Evolutionary conservation across 306 rosid species (phyloP).

Genomic region (Vigna trinervia): DNA sequence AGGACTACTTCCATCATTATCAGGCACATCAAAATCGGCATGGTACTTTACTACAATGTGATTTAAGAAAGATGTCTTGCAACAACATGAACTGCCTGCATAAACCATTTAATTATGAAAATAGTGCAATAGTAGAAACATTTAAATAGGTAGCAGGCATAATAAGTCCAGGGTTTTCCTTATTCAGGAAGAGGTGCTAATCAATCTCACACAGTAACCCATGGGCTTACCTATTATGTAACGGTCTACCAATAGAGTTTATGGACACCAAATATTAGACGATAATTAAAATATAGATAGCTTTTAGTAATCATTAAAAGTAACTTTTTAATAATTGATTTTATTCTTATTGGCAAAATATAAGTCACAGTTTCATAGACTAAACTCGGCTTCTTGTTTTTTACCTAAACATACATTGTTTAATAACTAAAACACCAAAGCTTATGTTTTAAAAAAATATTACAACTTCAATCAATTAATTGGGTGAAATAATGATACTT

Average conservation of each 20-base stretch:
- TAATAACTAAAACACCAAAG: slow-evolving; percentile 8
- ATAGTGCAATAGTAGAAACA: slow-evolving; percentile 9
- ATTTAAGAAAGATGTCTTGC: slow-evolving; percentile 90
- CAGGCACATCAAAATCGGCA: slow-evolving; percentile 93
- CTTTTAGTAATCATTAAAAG: neutral
- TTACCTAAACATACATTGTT: neutral
- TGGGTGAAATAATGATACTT: slow-evolving; percentile 7
- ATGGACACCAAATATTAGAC: neutral
- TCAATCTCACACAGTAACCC: slow-evolving; percentile 10
- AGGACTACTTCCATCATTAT: slow-evolving; percentile 91
- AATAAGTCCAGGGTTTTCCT: slow-evolving; percentile 12
- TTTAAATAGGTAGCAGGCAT: slow-evolving; percentile 22
- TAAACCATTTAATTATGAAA: slow-evolving; percentile 40
- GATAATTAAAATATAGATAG: neutral
- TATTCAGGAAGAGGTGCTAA: neutral
- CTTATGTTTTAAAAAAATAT: neutral
- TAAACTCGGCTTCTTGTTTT: slow-evolving; percentile 22
- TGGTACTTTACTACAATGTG: slow-evolving; percentile 78
- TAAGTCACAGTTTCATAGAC: slow-evolving; percentile 8
- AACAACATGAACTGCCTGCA: slow-evolving; percentile 92
- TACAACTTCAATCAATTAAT: neutral
- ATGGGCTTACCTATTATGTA: neutral
- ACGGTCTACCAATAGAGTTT: neutral
- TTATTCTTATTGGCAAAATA: slow-evolving; percentile 1
- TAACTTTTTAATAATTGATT: neutral